Percentiles rank a stretch among this genome's conserved stretches.
phyloP scores from a whole-genome alignment of 768 basidiomycete genomes.

The Pleurotus giganteus region DNA sequence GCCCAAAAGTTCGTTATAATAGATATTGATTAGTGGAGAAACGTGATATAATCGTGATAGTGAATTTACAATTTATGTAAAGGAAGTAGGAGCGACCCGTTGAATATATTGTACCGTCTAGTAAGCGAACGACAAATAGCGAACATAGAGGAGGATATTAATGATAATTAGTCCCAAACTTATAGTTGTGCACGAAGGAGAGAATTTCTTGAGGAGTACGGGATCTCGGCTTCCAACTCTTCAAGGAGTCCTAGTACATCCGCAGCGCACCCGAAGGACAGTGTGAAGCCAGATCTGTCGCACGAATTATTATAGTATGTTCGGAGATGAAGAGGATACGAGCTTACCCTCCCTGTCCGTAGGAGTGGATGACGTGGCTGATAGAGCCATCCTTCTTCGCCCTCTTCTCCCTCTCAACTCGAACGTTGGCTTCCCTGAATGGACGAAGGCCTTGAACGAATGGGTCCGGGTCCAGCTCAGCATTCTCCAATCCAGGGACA shows the following conservation, averaged over 20 bases:
- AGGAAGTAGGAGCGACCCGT: no score
- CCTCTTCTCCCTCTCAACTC: conserved; percentile 25
- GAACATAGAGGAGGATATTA: no score
- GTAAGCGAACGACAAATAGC: no score
- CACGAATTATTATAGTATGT: not conserved
- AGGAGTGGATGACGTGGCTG: conserved; percentile 25
- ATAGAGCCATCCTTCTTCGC: not conserved
- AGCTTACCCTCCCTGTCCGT: conserved; percentile 22
- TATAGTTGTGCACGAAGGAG: conserved; percentile 1
- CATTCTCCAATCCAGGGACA: conserved; percentile 23
- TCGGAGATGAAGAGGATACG: not conserved
- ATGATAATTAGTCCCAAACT: no score
- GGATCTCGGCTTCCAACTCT: conserved; percentile 11
- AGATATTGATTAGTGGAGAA: no score
- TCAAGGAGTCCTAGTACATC: conserved; percentile 17
- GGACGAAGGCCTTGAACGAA: conserved; percentile 28
- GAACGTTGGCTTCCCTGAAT: conserved; percentile 23
- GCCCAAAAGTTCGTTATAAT: no score
- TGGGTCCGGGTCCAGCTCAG: conserved; percentile 22
- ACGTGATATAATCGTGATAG: no score
- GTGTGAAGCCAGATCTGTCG: conserved; percentile 18
- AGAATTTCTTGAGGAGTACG: not conserved
- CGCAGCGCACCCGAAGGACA: conserved; percentile 24
- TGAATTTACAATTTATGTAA: no score
- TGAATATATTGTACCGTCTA: no score